Evolutionary conservation across 2,329 filamentous ascomycete species (phyloP), one percentile per base, ranked within the genome.

Genomic region (Dactylellina drechsleri): DNA sequence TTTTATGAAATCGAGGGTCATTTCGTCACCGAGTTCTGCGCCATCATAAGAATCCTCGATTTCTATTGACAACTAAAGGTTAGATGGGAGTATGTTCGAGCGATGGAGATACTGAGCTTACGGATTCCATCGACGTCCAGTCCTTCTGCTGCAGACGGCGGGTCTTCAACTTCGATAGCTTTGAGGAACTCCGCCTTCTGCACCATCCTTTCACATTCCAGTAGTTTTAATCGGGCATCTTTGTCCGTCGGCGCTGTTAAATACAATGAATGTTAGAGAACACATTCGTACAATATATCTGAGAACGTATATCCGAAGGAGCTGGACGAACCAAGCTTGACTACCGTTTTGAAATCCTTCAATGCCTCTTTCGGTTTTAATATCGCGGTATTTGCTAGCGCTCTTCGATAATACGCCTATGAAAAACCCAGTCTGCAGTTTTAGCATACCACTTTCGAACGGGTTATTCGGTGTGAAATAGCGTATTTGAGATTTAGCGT

Each of bases 1-100:
- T 79, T 96, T 91, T 79, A 99, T 92, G 81, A 99, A 99, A 80
- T 97, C 94, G 78, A 94, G 88, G 0, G 94, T 97, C 93, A 99
- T 99, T 81, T 91, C 86, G 60, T 90, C 87, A 45, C 87, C 90
- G 62, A 99, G 84, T 67, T 86, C 86, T 20, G 89, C 90, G 76
- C 95, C 95, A 80, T 99, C 95, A 80, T 99, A 99, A 66, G 86
- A 86, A 20, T 89, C 84, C 76, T 97, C 93, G 16, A 99, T 89
- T 10, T 85, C 79, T 79, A 31, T 62, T 76, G 15, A 71, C 57
- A 23, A 28, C n/a, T 7, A 18, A 18, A 7, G 43, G 40, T 74
- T 45, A 74, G 62, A 49, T 12, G 43, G 12, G 13, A 4, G 36
- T 20, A 28, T 43, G 28, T 50, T 20, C 4, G 20, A 50, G 15